Base-by-base conservation (phyloP, 495 filamentous ascomycete genomes). In the Hyaloscypha hepaticicola region DNA sequence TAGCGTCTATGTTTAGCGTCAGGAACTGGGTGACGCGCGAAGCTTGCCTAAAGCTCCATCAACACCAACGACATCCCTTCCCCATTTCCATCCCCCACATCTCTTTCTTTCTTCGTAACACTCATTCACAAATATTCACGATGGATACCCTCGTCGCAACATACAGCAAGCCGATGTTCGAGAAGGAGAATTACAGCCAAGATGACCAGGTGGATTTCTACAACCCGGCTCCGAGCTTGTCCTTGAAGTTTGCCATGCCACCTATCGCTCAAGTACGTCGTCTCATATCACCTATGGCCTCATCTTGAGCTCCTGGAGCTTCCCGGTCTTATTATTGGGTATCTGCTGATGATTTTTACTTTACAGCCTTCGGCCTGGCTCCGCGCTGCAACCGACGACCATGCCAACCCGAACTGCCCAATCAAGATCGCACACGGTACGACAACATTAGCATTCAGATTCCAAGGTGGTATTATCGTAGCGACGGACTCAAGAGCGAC, bases 371-470 rank as follows among this genome's bases (percentile, higher is more conserved):
- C 92, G 38, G 85, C 92, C 63, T 99, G 94, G 87, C 92, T 99
- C 72, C 94, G 95, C 75, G 91, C 96, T 57, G 91, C 90, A 78
- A 97, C 95, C 67, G 95, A 99, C 79, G 95, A 99, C 86, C 86
- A 92, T 78, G 87, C 92, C 66, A 99, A 99, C 80, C 93, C 96
- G 58, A 86, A 88, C 76, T 96, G 92, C 76, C 95, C 95, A 51
- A 99, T 99, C 82, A 99, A 99, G 85, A 89, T 99, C 73, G 96
- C 96, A 49, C 96, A 99, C 85, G 95, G 95, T 75, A 99, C 95
- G 53, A 99, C 95, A 64, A 99, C 95, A n/a, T 85, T 99, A 48
- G 93, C 94, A 55, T 99, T 99, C 83, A 83, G 94, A 69, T 99
- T 98, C 82, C 86, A 98, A 78, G 92, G 92, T 69, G 95, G 95